phyloP scores from a whole-genome alignment of 1,284 basidiomycete species.

The Agaricales sp. region DNA sequence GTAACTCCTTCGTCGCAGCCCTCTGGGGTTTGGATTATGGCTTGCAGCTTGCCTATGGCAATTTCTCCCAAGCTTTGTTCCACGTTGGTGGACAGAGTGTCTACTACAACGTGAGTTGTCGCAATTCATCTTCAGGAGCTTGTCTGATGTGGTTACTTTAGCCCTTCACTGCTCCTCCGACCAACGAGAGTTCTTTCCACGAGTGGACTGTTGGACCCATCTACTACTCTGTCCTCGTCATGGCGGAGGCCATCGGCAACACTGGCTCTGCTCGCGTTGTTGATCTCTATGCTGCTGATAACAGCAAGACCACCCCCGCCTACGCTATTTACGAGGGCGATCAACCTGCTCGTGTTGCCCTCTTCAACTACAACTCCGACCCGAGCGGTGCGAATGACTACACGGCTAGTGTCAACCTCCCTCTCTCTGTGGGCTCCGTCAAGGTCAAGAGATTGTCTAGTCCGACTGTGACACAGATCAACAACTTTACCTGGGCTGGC shows the following conservation, averaged over 20 bases:
- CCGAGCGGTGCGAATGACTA: conserved; percentile 33
- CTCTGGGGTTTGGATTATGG: conserved; percentile 65
- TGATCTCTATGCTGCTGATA: conserved; percentile 42
- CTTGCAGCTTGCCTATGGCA: conserved; percentile 49
- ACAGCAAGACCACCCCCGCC: conserved; percentile 47
- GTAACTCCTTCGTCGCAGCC: conserved; percentile 61
- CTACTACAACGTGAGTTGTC: conserved; percentile 48
- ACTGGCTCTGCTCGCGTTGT: conserved; percentile 49
- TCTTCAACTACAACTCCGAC: conserved; percentile 46
- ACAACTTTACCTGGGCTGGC: conserved; percentile 65
- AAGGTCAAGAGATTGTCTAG: conserved; percentile 49
- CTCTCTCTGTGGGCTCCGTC: conserved; percentile 24
- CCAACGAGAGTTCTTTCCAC: conserved; percentile 44
- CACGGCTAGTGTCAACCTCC: conserved; percentile 23
- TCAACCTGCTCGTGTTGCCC: conserved; percentile 40
- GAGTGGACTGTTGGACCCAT: conserved; percentile 58
- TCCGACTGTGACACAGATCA: conserved; percentile 46
- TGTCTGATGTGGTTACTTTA: conserved; percentile 1
- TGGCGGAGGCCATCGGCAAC: conserved; percentile 59
- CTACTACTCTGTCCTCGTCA: conserved; percentile 59
- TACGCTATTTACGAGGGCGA: conserved; percentile 67
- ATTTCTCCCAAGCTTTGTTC: conserved; percentile 47
- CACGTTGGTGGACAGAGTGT: conserved; percentile 62
- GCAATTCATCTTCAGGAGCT: conserved; percentile 3
- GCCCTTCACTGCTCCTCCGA: conserved; percentile 37